Evolutionary conservation across 768 basidiomycete genomes (phyloP), one percentile per base, ranked within the genome.

Genomic region (Trichaptum fuscoviolaceum): DNA sequence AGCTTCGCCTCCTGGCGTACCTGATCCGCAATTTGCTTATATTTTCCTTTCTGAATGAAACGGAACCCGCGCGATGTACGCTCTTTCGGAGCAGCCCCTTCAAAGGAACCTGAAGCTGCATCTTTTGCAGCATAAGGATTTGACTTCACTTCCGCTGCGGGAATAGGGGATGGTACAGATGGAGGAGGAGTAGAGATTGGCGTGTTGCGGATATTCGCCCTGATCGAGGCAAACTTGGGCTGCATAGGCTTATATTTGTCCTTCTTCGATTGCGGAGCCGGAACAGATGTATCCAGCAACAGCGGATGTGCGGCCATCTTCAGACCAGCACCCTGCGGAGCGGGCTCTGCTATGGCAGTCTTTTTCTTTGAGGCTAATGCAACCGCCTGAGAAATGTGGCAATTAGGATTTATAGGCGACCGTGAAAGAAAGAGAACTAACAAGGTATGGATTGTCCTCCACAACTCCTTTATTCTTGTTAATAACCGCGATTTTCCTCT

Each of bases 201-300:
- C 2, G 82, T 82, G 67, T 87, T 90, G n/a, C 93, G 87, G 9
- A 84, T 84, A 71, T 96, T 96, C 6, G 92, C 92, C 83, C 91
- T 95, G 77, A 96, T 95, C 2, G 94, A 93, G 0, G 96, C 93
- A 76, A 99, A 99, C 77, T 99, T 99, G 63, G 97, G 97, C 69
- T 96, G 95, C 96, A 99, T 98, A 20, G 96, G 95, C 75, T 96
- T 96, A 78, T 97, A 97, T 68, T 91, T 80, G 76, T 97, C 93
- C 76, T 96, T 94, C 78, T 92, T 92, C 27, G 88, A 89, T 76
- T 89, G 88, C 2, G 83, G 84, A 3, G 83, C 78, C 2, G 78
- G 72, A 7, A 85, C 80, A 0, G 89, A 84, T 4, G 80, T 83
- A 59, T 95, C 93, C 42, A 95, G 81, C 26, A 96, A 76, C 25